Base-by-base conservation (phyloP, 371 early-diverging fungal species). In the Rhizopus stolonifer region DNA sequence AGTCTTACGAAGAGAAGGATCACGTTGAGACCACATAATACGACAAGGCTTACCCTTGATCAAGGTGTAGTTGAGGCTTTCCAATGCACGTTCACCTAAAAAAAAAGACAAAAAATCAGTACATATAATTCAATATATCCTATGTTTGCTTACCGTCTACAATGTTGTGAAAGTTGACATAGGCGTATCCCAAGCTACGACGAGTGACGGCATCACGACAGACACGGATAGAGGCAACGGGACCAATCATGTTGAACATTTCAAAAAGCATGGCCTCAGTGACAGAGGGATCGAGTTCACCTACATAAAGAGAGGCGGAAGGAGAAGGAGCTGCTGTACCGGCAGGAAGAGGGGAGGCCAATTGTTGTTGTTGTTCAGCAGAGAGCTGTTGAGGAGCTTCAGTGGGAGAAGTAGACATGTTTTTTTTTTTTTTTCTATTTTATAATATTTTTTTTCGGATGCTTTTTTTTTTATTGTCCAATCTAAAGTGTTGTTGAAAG, bases 11-110 rank as follows among this genome's bases (percentile, higher is more conserved):
- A 91, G 79, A 54, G 94, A 80, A 32, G 98, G 98, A 80, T 98
- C 96, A 60, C 98, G 91, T 81, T 98, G 95, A 55, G 94, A 94
- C 96, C 96, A 97, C 98, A 98, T 98, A 74, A 98, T 95, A 62
- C 98, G 93, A 85, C 96, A 95, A 36, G 94, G 83, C 57, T 87
- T 84, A 59, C 90, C 94, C 80, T 92, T 93, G 77, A 98, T 87
- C 69, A 82, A 71, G 48, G 91, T 88, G 78, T 95, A 96, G 88
- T 98, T 98, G 54, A 98, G 80, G 45, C 85, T 64, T 60, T 96
- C 95, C 58, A 97, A 74, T 45, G 98, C 98, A 60, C 91, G 85
- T 71, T 95, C 93, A 52, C 83, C 87, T 87, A 65, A 49, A 29
- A 80, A 85, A 18, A 26, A 31, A 83, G n/a, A 75, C 13, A 40